Conservation (phyloP, 345 rosid genomes). For the Syzygium oleosum region DNA sequence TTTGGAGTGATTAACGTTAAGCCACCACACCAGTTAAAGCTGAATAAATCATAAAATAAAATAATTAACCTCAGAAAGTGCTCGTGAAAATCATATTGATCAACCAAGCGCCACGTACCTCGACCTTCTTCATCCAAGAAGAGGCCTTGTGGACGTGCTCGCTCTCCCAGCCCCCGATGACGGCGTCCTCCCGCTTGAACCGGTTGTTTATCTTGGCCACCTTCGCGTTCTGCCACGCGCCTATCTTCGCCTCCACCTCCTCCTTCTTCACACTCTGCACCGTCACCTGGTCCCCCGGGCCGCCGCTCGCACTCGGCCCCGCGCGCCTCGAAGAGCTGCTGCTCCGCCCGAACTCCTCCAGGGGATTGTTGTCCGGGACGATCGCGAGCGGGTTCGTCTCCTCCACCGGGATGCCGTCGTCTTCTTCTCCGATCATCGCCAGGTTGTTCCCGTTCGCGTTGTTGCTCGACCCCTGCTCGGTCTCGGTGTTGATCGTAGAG, state of each 20-base stretch:
- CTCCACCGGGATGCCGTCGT: constrained; percentile 26
- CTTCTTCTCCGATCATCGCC: constrained; percentile 66
- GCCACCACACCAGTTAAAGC: not conserved
- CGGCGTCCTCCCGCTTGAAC: constrained; percentile 91
- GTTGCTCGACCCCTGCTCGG: not conserved
- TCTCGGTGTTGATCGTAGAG: constrained; percentile 2
- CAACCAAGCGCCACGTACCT: constrained; percentile 30
- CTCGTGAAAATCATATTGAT: not conserved
- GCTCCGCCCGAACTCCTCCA: not conserved
- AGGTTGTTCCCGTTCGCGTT: constrained; percentile 16
- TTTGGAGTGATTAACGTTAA: not conserved
- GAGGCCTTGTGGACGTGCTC: constrained; percentile 74
- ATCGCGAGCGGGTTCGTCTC: constrained; percentile 85
- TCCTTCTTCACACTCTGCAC: constrained; percentile 87
- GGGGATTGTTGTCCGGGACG: constrained; percentile 45
- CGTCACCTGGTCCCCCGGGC: constrained; percentile 25
- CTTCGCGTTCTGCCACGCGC: constrained; percentile 94
- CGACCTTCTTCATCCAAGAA: constrained; percentile 89
- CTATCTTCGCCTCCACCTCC: constrained; percentile 85
- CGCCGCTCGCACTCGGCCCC: constrained; percentile 1
- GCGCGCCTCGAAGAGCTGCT: not conserved
- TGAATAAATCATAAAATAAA: not conserved
- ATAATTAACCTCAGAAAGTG: not conserved
- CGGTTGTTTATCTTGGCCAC: constrained; percentile 79
- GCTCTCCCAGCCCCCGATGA: constrained; percentile 82